Base-by-base conservation (phyloP, 1,139 yeast species). In the Candida albicans region DNA sequence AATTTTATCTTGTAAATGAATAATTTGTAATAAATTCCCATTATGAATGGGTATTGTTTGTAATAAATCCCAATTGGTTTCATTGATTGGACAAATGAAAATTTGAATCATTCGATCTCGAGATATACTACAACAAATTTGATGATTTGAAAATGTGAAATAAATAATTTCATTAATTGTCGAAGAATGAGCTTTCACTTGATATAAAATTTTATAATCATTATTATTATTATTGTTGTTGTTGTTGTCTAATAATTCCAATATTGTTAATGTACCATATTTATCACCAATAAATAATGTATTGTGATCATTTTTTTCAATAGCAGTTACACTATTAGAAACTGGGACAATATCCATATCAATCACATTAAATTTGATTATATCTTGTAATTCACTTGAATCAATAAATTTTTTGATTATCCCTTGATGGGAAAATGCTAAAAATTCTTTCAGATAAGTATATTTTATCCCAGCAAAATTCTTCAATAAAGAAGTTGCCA, bases 21-120 rank as follows among this genome's bases (percentile, higher is more conserved):
- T 49, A 2, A 78, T 57, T 29, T 71, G 67, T 8, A 73, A 45
- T 11, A 82, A 58, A 51, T 78, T 81, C 0, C 82, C 86, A 43
- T 76, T 79, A 53, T 83, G 88, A 2, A 73, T 62, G 0, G 79
- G 75, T 18, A 82, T 56, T 0, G 89, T 82, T 54, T 81, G 85
- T 29, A 73, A 58, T 7, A 82, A 58, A 8, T 67, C 70, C 87
- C 87, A 82, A 0, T 50, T 45, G 2, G 42, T 33, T 1, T 42
- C 42, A 2, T 38, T 40, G 8, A 33, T 37, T 2, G 50, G 40
- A 33, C 54, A 56, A 31, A 45, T 50, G 46, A 79, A 80, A 0
- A 82, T 57, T 56, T 83, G 88, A 33, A 82, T 73, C 68, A 82
- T 82, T 37, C 87, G 57, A 56, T 83, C 88, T 31, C 87, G 64